Evolutionary conservation across 257 asterid species (phyloP), one percentile per base, ranked within the genome.

Genomic region (Solanum ossicruentum): DNA sequence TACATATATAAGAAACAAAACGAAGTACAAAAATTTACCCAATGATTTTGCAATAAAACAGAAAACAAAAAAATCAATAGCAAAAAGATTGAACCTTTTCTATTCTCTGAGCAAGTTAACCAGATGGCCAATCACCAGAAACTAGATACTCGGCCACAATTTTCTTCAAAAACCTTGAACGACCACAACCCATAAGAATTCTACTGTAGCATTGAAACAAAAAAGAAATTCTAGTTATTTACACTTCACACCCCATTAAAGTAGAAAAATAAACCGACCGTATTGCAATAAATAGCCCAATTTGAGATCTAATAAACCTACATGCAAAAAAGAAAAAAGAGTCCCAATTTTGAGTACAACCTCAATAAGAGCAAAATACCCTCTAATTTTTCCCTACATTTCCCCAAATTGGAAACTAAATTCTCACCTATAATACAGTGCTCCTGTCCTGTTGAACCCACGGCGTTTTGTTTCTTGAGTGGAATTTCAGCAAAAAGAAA

Each of bases 81-180:
- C 81, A 66, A 58, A 83, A 28, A 52, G 32, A 71, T 83, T 58
- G 56, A 49, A 83, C 66, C 65, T 83, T 54, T 83, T 69, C 10
- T 21, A 28, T 82, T 8, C 41, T 17, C 69, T 41, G 69, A 67
- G 55, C 2, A 39, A 51, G 47, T 83, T 83, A 83, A 69, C 85
- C 81, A 32, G 87, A 78, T 23, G 84, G 84, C 81, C 79, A 63
- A 79, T 85, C 72, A 41, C 81, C 87, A 49, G 84, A 85, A 79
- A 69, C 81, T 55, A 73, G 70, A 81, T 66, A 51, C 84, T 77
- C n/a, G 55, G 67, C 70, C 49, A 63, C 58, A 77, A 78, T 43
- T 63, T 32, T 84, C 83, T 70, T 78, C 54, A 66, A 66, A 15
- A 66, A 18, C 52, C 49, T 70, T 39, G 82, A 80, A 61, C 80